phyloP scores from a whole-genome alignment of 2,329 filamentous ascomycete genomes.

The Clonostachys rhizophaga region DNA sequence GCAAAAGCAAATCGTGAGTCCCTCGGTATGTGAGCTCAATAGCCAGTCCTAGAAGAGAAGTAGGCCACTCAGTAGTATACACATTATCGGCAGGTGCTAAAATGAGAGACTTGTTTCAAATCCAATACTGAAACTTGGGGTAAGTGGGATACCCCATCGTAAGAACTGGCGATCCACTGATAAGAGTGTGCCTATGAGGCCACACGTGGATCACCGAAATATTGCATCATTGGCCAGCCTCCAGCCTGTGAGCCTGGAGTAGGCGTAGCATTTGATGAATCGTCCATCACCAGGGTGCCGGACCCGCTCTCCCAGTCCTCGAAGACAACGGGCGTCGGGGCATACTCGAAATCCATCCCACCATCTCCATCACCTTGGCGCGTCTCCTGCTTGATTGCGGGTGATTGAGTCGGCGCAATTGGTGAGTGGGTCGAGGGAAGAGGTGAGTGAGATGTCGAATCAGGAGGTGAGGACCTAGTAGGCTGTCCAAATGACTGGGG shows the following conservation, averaged over 20 bases:
- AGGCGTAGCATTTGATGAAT: slow-evolving; percentile 9
- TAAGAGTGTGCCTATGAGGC: slow-evolving; percentile 8
- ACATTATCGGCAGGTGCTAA: too few species aligned
- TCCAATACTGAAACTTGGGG: too few species aligned
- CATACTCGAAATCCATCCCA: slow-evolving; percentile 39
- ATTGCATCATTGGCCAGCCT: slow-evolving; percentile 27
- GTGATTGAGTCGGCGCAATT: slow-evolving; percentile 17
- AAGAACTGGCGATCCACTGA: too few species aligned
- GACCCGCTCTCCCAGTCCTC: slow-evolving; percentile 35
- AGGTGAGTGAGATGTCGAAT: slow-evolving; percentile 22
- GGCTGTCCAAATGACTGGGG: slow-evolving; percentile 19
- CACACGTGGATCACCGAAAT: slow-evolving; percentile 23
- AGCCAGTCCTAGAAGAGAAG: too few species aligned
- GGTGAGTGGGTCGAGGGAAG: slow-evolving; percentile 13
- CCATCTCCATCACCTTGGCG: slow-evolving; percentile 10
- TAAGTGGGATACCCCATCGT: too few species aligned
- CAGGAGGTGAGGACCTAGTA: slow-evolving; percentile 19
- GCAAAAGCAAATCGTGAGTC: too few species aligned
- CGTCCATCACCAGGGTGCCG: slow-evolving; percentile 22
- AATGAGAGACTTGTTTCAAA: too few species aligned
- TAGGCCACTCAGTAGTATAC: too few species aligned
- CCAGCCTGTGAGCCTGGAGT: slow-evolving; percentile 11
- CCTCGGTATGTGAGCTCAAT: too few species aligned
- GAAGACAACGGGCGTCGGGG: slow-evolving; percentile 27
- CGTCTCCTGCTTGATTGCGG: slow-evolving; percentile 25